A percentile compares a stretch with the other conserved stretches of the same genome.
Evolutionary conservation across 768 basidiomycete genomes (phyloP).

Genomic region (Termitomyces sp.): DNA sequence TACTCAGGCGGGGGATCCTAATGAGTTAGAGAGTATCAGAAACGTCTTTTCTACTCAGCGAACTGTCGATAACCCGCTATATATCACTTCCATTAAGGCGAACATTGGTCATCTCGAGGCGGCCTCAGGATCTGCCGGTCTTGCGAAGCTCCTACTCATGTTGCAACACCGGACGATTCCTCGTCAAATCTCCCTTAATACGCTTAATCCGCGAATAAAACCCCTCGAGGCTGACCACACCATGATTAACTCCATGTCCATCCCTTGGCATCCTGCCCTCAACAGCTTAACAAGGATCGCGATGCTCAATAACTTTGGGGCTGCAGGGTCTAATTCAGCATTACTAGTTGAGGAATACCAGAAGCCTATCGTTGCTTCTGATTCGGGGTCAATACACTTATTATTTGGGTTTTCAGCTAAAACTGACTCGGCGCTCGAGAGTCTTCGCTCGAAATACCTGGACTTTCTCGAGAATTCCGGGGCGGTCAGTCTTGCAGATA

Average conservation of each 20-base stretch:
- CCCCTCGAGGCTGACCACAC: conserved; percentile 42
- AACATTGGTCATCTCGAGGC: conserved; percentile 76
- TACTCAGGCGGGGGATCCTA: conserved; percentile 65
- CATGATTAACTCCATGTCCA: conserved; percentile 35
- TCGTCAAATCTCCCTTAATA: conserved; percentile 49
- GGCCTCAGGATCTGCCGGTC: conserved; percentile 66
- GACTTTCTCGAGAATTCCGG: conserved; percentile 36
- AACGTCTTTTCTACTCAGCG: conserved; percentile 43
- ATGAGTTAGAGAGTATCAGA: conserved; percentile 60
- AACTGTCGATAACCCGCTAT: conserved; percentile 42
- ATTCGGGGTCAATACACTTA: conserved; percentile 19
- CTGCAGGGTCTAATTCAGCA: conserved; percentile 65
- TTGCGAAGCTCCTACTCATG: conserved; percentile 72
- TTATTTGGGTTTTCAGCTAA: conserved; percentile 64
- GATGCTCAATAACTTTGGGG: conserved; percentile 72
- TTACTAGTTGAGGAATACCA: conserved; percentile 52
- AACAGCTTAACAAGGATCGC: conserved; percentile 39
- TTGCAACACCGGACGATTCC: conserved; percentile 51
- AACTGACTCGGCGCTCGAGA: conserved; percentile 38
- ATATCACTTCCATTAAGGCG: conserved; percentile 65
- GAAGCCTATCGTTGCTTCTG: background rate
- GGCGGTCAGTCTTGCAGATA: conserved; percentile 32
- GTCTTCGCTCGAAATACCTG: conserved; percentile 41
- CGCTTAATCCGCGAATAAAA: conserved; percentile 52
- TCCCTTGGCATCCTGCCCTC: conserved; percentile 36